Evolutionary conservation across 495 filamentous ascomycete genomes (phyloP), one percentile per base, ranked within the genome.

Genomic region (Symbiotaphrina buchneri): DNA sequence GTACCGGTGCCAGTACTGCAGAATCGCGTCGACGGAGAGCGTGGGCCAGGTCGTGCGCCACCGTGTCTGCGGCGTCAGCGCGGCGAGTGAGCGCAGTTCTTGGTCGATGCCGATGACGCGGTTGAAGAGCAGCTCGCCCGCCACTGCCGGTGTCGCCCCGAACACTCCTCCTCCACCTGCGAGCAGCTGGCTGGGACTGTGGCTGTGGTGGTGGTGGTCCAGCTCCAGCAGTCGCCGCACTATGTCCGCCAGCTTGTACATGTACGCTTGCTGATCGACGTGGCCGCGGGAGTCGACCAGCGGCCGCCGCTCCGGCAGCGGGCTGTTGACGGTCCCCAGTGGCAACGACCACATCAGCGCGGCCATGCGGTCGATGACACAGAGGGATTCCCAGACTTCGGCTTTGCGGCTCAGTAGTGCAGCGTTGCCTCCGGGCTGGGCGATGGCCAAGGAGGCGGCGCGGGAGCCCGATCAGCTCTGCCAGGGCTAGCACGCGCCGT

Each of bases 311-410:
- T n/a, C n/a, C 7, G 27, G 29, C 4, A 34, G 35, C 10, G 27
- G 36, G 22, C 47, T 40, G 15, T 33, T 22, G 14, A 31, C 14
- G 3, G 46, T 53, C 18, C 39, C 43, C 0, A 46, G 34, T 6
- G 49, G 44, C 10, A 53, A 36, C 10, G 47, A 47, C 5, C 48
- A 31, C 5, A 51, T 38, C 39, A 48, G 39, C 5, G 40, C 43
- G 7, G 37, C 11, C n/a, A 53, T 28, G 18, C 44, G 34, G 13
- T 53, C 48, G 11, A 43, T 35, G 16, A 37, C 35, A 32, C 46
- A 51, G 0, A 49, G 42, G 2, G 41, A 16, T 1, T 44, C 34
- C 48, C 48, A 49, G n/a, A 49, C 33, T 33, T 38, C 39, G 6
- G 33, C 38, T 28, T 45, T 41, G 1, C 33, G 35, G 11, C 26